phyloP scores from a whole-genome alignment of 2,329 filamentous ascomycete genomes.

The Epichloe coenophiala region DNA sequence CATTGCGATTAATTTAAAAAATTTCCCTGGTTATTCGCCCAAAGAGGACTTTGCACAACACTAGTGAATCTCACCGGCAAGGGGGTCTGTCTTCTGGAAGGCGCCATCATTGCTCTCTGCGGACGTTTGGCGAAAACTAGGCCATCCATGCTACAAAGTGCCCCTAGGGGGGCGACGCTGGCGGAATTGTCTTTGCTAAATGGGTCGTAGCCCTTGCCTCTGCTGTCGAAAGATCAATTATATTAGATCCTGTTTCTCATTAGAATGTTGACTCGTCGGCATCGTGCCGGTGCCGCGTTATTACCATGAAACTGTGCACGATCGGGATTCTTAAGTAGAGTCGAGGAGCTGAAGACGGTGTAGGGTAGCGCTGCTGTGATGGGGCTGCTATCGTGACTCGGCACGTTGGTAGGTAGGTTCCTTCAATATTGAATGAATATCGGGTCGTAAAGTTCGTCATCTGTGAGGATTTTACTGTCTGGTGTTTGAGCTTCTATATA shows the following conservation, averaged over 20 bases:
- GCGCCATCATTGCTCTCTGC: background rate
- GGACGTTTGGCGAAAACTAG: slow-evolving; percentile 8
- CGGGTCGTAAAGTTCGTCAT: too few species aligned
- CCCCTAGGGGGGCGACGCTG: too few species aligned
- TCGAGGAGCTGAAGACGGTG: too few species aligned
- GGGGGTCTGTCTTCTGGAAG: slow-evolving; percentile 13
- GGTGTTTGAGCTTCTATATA: too few species aligned
- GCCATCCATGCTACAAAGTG: background rate
- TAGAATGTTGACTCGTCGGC: too few species aligned
- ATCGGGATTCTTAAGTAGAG: too few species aligned
- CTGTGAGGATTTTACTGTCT: too few species aligned
- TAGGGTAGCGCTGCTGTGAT: too few species aligned
- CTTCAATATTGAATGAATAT: too few species aligned
- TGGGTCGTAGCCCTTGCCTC: background rate
- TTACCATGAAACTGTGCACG: background rate
- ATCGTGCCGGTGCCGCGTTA: background rate
- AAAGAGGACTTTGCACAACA: background rate
- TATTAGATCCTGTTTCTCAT: too few species aligned
- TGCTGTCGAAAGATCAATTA: background rate
- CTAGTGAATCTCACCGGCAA: background rate
- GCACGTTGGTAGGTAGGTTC: too few species aligned
- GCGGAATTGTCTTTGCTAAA: background rate
- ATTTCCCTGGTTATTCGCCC: slow-evolving; percentile 11
- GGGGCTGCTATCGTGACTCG: too few species aligned
- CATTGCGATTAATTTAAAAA: slow-evolving; percentile 18